phyloP scores from a whole-genome alignment of 176 grass and related monocot genomes.

The Paspalum vaginatum region DNA sequence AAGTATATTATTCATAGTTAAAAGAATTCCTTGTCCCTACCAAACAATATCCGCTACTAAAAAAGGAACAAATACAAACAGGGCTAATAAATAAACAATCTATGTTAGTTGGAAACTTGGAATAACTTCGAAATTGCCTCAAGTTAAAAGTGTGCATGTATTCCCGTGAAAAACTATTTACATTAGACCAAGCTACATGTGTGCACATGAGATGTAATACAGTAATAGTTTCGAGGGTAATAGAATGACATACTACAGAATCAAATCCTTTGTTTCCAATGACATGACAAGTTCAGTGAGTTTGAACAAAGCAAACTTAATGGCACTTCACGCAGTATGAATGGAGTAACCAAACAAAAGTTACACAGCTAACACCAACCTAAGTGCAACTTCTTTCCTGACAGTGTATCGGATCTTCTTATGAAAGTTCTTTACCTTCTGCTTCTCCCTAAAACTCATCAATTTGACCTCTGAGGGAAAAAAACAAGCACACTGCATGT shows the following conservation, averaged over 20 bases:
- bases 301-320: conserved; percentile 6
- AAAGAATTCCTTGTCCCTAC: not conserved
- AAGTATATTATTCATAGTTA: not conserved
- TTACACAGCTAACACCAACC: conserved; percentile 54
- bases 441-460: conserved; percentile 97
- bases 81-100: not conserved
- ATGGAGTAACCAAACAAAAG: not conserved
- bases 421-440: conserved; percentile 95
- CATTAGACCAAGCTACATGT: conserved; percentile 1
- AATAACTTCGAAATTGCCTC: not conserved
- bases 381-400: conserved; percentile 91
- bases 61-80: not conserved
- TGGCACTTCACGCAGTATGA: not conserved
- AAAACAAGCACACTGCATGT: conserved; percentile 19
- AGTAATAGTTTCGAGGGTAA: not conserved
- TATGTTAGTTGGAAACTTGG: not conserved
- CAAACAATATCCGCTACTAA: not conserved
- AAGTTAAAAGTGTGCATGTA: not conserved
- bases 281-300: not conserved
- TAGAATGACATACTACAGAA: not conserved
- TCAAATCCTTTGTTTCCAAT: not conserved
- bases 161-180: not conserved
- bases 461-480: conserved; percentile 75
- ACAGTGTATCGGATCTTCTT: conserved; percentile 98
- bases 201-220: not conserved